Conservation (phyloP, 148 eudicot species). For the Silene conica region DNA sequence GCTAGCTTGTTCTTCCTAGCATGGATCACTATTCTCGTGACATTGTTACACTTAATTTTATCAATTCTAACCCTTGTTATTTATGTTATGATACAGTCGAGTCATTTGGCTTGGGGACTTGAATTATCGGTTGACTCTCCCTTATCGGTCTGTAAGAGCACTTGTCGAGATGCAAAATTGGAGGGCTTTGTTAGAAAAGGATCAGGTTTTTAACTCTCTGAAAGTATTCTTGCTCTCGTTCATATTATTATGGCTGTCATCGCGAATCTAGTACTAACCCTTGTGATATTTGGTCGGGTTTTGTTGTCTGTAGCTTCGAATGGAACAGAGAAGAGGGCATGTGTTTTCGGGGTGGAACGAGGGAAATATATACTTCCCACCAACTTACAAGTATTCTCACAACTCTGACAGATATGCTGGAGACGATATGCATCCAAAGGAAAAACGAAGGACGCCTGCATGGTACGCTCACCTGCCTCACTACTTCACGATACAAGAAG, state of each 20-base stretch:
- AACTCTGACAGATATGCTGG: conserved; percentile 95
- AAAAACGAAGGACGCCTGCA: conserved; percentile 92
- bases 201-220: conserved; percentile 52
- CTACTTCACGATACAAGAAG: not conserved
- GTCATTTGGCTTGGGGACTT: conserved; percentile 97
- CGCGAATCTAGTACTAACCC: not conserved
- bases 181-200: conserved; percentile 87
- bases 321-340: conserved; percentile 77
- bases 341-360: conserved; percentile 88
- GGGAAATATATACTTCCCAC: conserved; percentile 94
- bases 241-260: not conserved
- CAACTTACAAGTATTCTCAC: conserved; percentile 88
- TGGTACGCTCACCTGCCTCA: conserved; percentile 48
- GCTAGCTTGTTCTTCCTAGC: conserved; percentile 3
- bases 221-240: not conserved
- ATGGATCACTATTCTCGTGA: not conserved
- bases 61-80: not conserved
- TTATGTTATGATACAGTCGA: conserved; percentile 48
- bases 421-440: conserved; percentile 75
- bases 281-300: conserved; percentile 11
- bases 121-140: conserved; percentile 77
- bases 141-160: conserved; percentile 90
- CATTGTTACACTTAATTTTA: not conserved
- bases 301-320: conserved; percentile 53
- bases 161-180: conserved; percentile 97